phyloP scores from a whole-genome alignment of 139 green algal species.

The Haematococcus sp. region DNA sequence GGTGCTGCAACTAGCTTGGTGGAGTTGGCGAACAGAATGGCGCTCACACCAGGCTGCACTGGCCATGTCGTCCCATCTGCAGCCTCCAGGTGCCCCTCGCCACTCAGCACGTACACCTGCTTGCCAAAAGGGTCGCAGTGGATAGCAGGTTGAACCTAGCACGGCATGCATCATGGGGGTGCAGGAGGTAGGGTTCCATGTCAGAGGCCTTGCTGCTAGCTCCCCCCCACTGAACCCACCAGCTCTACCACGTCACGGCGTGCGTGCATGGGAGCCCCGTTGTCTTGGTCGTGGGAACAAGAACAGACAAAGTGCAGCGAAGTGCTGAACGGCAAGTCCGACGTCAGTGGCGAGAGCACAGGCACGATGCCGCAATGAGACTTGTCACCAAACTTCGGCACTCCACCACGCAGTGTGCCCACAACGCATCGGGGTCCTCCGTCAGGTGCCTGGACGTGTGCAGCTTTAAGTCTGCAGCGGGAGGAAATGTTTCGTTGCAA shows the following conservation, averaged over 20 bases:
- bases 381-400: too few relatives aligned
- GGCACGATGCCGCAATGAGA: too few relatives aligned
- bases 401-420: too few relatives aligned
- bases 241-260: slow-evolving; percentile 5
- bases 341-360: too few relatives aligned
- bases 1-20: neutral
- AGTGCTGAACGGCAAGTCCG: too few relatives aligned
- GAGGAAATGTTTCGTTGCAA: too few relatives aligned
- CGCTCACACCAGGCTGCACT: neutral
- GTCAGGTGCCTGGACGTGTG: too few relatives aligned
- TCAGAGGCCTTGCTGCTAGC: neutral
- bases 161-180: neutral
- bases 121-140: neutral
- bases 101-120: slow-evolving; percentile 11
- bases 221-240: neutral
- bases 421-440: too few relatives aligned
- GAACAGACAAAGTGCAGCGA: neutral
- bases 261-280: neutral
- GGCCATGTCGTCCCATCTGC: neutral
- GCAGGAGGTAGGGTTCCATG: neutral
- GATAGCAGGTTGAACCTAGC: neutral
- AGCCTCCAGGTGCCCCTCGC: neutral
- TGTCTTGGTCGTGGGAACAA: neutral
- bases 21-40: neutral
- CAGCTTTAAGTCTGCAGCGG: too few relatives aligned